Evolutionary conservation across 1,139 yeast genomes (phyloP), one percentile per base, ranked within the genome.

Genomic region (Zygosaccharomyces sapae): DNA sequence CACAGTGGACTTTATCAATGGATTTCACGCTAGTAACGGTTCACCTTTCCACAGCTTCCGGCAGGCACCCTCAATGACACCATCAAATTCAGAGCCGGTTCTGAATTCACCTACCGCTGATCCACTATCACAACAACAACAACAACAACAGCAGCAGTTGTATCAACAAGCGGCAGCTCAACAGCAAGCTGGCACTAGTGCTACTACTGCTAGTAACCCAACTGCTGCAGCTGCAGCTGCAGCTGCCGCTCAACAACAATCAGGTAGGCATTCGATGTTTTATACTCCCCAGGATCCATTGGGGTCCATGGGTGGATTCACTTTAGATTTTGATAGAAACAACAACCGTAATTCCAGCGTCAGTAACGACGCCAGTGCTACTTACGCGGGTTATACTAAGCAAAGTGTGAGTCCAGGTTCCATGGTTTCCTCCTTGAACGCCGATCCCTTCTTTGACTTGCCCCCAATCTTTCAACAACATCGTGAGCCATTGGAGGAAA

Each of bases 1-100:
- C 22, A 49, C 52, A 30, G 47, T 60, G 19, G 63, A 61, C 46
- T 61, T 61, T 37, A 59, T 61, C 24, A 60, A 53, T 19, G 65
- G 65, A 10, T 58, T 56, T 36, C 50, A 50, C 33, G 25, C 38
- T 24, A 27, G 35, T 6, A 30, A 46, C 6, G 40, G 38, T 13
- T 33, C 31, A 7, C 55, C 44, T 35, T 51, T 45, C 19, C 35
- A 25, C 16, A 43, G 41, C 22, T 48, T 43, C 33, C 45, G 45
- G 39, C 25, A 30, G 25, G 41, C 34, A 13, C 41, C 31, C 6
- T 10, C 41, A 29, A 54, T 53, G 49, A 48, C 54, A 1, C 56
- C 53, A 16, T 51, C 47, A 16, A 49, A 44, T 39, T 49, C 49
- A 25, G 53, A 44, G 29, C 54, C 48, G 29, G 48, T 47, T 35